Percentiles rank a stretch among this genome's conserved stretches.
Evolutionary conservation across 2,329 filamentous ascomycete genomes (phyloP).

Genomic region (Polychaeton citri): DNA sequence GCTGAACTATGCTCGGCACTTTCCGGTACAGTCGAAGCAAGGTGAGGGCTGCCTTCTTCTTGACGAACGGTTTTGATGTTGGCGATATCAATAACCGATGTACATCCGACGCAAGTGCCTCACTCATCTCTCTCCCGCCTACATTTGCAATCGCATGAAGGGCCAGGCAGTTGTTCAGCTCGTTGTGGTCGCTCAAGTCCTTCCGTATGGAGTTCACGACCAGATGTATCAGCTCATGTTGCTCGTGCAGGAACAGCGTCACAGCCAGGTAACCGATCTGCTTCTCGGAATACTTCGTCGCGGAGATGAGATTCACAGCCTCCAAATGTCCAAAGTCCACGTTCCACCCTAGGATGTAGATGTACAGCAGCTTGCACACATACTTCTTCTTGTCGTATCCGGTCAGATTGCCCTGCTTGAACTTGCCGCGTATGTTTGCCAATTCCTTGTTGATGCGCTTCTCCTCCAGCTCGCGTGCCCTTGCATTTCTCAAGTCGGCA

Average conservation of each 20-base stretch:
- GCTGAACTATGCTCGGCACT: conserved; percentile 81
- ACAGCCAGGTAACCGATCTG: conserved; percentile 98
- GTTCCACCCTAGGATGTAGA: conserved; percentile 98
- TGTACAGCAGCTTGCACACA: conserved; percentile 98
- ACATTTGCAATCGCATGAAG: conserved; percentile 97
- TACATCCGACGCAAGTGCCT: conserved; percentile 81
- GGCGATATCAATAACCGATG: conserved; percentile 89
- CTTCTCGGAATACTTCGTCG: conserved; percentile 96
- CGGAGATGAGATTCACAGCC: conserved; percentile 93
- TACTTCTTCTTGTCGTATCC: conserved; percentile 99
- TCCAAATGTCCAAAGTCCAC: conserved; percentile 98
- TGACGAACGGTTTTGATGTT: conserved; percentile 90
- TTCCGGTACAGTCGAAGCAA: conserved; percentile 89
- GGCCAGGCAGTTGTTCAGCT: conserved; percentile 92
- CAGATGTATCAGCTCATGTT: conserved; percentile 88
- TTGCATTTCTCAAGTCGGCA: conserved; percentile 85
- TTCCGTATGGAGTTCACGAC: conserved; percentile 98
- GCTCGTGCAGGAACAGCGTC: conserved; percentile 91
- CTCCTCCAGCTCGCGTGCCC: conserved; percentile 90
- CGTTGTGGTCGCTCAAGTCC: conserved; percentile 85
- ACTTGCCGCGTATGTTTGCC: conserved; percentile 96
- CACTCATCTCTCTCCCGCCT: conserved; percentile 91
- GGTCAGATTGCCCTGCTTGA: conserved; percentile 73
- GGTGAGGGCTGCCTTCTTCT: conserved; percentile 96
- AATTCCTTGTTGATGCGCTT: conserved; percentile 99